Percentiles rank a stretch among this genome's conserved stretches.
Conservation (phyloP, 805 yeast species). For the Nakazawaea anatomiae region DNA sequence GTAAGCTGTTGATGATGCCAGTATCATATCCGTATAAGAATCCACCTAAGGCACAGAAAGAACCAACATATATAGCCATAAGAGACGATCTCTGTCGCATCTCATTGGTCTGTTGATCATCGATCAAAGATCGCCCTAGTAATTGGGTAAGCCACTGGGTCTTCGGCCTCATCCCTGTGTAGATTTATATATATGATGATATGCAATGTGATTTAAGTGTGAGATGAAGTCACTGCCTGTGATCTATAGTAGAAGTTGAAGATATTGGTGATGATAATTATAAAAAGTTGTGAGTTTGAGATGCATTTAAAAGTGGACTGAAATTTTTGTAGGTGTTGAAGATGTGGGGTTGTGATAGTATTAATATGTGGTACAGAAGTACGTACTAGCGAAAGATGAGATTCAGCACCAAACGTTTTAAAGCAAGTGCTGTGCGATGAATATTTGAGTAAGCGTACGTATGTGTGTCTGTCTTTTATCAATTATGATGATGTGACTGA, state of each 20-base stretch:
- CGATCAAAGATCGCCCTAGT: not conserved
- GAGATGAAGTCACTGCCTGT: not conserved
- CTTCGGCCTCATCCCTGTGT: not conserved
- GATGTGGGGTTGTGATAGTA: not conserved
- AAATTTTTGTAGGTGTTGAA: no score
- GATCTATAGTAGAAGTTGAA: not conserved
- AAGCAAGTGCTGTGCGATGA: no score
- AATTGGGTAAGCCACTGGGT: not conserved
- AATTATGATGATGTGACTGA: no score
- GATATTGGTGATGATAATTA: not conserved
- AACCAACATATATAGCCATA: slow-evolving; percentile 69
- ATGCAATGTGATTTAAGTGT: not conserved
- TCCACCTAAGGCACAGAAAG: slow-evolving; percentile 87
- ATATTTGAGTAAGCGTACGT: no score
- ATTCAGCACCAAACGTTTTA: not conserved
- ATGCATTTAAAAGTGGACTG: not conserved
- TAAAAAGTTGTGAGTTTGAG: not conserved
- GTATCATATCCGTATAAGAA: slow-evolving; percentile 88
- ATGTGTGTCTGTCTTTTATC: no score
- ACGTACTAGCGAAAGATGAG: not conserved
- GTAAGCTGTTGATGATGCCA: slow-evolving; percentile 72
- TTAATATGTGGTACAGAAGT: not conserved
- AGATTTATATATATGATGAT: no score
- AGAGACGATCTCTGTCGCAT: slow-evolving; percentile 34
- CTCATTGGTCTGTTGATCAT: not conserved